These are phyloP conservation scores for Hypoxylon lienhwacheense DNA, from an alignment of 495 filamentous ascomycete genomes.

Conservation along the genomic window DNA sequence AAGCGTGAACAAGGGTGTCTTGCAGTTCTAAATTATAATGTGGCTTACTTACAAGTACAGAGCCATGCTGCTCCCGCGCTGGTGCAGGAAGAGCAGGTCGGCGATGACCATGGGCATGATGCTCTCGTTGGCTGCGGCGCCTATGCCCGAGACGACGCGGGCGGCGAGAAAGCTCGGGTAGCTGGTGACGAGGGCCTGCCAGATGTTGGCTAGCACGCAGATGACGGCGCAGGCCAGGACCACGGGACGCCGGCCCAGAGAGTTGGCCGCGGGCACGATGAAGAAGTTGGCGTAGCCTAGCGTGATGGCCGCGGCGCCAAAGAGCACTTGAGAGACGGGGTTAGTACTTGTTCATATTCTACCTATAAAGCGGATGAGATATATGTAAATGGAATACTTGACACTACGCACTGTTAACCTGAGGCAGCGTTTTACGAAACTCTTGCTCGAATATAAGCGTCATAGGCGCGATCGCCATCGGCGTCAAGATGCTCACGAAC, in stretches of 20 bases:
- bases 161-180: conserved; percentile 65
- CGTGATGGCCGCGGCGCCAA: conserved; percentile 63
- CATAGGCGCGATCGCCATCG: conserved; percentile 61
- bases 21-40: conserved; percentile 30
- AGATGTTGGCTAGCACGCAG: conserved; percentile 59
- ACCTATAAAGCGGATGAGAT: too few relatives aligned
- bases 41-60: conserved; percentile 56
- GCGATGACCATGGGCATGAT: conserved; percentile 63
- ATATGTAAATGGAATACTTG: too few relatives aligned
- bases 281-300: conserved; percentile 67
- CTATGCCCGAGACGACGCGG: conserved; percentile 62
- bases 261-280: conserved; percentile 62
- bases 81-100: conserved; percentile 65
- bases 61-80: conserved; percentile 64
- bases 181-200: conserved; percentile 59
- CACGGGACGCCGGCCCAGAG: conserved; percentile 61
- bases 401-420: too few relatives aligned
- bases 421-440: conserved; percentile 56
- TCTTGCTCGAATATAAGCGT: conserved; percentile 58
- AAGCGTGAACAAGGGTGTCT: too few relatives aligned
- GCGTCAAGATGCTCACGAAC: conserved; percentile 62
- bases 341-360: too few relatives aligned
- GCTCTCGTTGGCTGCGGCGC: conserved; percentile 58
- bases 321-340: too few relatives aligned
- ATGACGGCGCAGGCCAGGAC: conserved; percentile 59